Evolutionary conservation across 176 grass and related monocot genomes (phyloP), one percentile per base, ranked within the genome.

Genomic region (Triticum urartu): DNA sequence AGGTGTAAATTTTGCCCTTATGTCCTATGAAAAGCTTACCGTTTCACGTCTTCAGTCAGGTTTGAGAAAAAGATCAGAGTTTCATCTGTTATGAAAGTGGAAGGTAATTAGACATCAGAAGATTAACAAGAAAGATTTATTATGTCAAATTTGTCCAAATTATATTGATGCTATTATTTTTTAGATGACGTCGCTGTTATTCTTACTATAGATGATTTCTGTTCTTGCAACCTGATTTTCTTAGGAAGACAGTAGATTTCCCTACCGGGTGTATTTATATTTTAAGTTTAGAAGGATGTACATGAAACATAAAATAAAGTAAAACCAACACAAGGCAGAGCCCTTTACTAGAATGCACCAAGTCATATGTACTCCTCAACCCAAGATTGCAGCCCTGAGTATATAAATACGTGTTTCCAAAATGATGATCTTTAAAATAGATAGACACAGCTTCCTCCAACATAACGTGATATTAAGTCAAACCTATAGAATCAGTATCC

Each of bases 61-160:
- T 85, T 86, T 73, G 84, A 79, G 88, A 86, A 86, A 89, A 85
- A 64, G 48, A 79, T 86, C 22, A 75, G 83, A 83, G 59, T 66
- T 75, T 83, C 77, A 52, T 82, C 84, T 79, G 62, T 32, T 74
- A 52, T 75, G 36, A 92, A 87, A 94, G 92, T 75, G 30, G 88
- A 87, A 94, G 94, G 94, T 94, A 94, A 32, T 50, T 42, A 59
- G 36, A 30, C 56, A 40, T 34, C 30, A 56, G 18, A 9, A 34
- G 47, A 77, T 63, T 76, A 43, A 43, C 17, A 59, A 43, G 5
- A 85, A 67, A 70, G 39, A 39, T 47, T 8, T 25, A 45, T 10
- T 18, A 15, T 28, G 43, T 14, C 42, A 66, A 9, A 9, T 80
- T 60, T 60, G 67, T 1, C 80, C 5, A 43, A 33, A 13, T 17